phyloP scores from a whole-genome alignment of 139 green algal genomes.

The Haematococcus sp. region DNA sequence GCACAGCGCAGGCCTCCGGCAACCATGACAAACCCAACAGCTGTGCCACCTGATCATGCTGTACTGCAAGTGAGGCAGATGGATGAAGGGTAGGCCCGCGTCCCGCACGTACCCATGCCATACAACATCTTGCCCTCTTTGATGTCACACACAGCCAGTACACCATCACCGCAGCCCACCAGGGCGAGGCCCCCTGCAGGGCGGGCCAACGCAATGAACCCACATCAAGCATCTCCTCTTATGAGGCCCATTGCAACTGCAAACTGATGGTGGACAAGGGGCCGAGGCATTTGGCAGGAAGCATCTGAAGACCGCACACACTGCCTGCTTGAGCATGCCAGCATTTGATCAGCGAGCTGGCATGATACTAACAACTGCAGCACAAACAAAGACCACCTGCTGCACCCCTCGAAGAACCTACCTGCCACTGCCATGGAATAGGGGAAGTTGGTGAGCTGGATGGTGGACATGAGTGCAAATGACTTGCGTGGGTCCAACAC shows the following conservation, averaged over 20 bases:
- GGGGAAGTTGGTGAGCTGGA: conserved; percentile 58
- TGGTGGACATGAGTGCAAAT: conserved; percentile 27
- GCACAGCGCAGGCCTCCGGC: no score
- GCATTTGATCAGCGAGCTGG: not conserved
- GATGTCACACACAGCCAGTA: conserved; percentile 52
- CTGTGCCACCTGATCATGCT: no score
- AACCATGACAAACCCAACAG: no score
- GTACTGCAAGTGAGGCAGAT: no score
- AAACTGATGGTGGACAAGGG: no score
- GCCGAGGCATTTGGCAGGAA: not conserved
- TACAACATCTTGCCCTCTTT: conserved; percentile 30
- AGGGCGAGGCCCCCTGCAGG: conserved; percentile 36
- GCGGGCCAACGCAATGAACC: not conserved
- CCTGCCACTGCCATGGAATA: conserved; percentile 52
- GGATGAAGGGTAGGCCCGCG: no score
- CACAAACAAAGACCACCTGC: not conserved
- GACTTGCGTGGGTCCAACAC: conserved; percentile 48
- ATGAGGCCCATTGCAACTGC: no score
- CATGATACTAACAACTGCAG: not conserved
- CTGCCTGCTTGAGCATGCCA: not conserved
- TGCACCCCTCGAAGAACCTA: not conserved
- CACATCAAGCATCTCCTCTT: no score
- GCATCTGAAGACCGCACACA: not conserved
- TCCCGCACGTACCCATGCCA: conserved; percentile 33
- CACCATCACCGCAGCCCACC: conserved; percentile 63